Evolutionary conservation across 371 early-diverging fungal species (phyloP).

Genomic region (Gilbertella persicaria): DNA sequence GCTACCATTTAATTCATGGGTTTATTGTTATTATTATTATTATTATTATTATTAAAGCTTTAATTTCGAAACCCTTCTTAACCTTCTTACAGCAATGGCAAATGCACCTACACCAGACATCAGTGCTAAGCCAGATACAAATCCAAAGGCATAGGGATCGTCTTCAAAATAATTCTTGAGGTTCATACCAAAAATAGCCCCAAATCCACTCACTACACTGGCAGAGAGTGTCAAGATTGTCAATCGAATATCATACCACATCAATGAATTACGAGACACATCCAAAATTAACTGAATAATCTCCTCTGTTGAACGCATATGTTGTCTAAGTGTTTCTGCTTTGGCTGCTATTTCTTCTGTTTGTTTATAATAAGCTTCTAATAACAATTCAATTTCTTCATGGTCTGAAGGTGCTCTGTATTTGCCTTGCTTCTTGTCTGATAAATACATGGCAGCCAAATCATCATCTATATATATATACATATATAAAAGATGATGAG

Average conservation of each 20-base stretch:
- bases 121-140: constrained; percentile 60
- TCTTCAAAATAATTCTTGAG: constrained; percentile 72
- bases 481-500: constrained; percentile 1
- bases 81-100: constrained; percentile 31
- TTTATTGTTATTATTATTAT: not conserved
- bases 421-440: constrained; percentile 68
- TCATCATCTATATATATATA: constrained; percentile 76
- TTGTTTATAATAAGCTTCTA: constrained; percentile 87
- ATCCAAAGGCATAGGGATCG: constrained; percentile 68
- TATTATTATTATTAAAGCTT: constrained; percentile 15
- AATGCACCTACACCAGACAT: constrained; percentile 41
- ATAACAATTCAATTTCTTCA: constrained; percentile 83
- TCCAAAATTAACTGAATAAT: constrained; percentile 85
- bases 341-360: constrained; percentile 83
- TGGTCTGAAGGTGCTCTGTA: constrained; percentile 66
- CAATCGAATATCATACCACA: constrained; percentile 81
- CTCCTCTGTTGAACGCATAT: constrained; percentile 85
- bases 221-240: constrained; percentile 80
- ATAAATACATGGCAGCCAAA: constrained; percentile 86
- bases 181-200: constrained; percentile 92
- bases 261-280: constrained; percentile 80
- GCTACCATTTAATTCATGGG: not conserved
- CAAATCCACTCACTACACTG: constrained; percentile 55
- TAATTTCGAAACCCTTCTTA: constrained; percentile 36
- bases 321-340: constrained; percentile 64